Evolutionary conservation across 768 basidiomycete genomes (phyloP).

Genomic region (Auricularia sp.): DNA sequence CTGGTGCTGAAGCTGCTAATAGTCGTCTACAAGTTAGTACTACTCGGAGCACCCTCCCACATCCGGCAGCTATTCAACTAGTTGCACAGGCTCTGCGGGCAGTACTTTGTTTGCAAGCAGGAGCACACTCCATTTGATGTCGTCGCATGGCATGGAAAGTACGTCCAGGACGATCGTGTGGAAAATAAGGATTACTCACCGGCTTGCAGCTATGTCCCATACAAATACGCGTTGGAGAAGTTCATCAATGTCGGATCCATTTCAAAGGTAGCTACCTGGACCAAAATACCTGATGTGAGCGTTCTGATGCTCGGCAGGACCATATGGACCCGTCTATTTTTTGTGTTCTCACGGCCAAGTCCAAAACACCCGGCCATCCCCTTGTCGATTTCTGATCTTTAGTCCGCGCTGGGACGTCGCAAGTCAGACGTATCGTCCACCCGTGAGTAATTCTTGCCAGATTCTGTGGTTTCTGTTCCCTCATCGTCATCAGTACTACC

Average conservation of each 20-base stretch:
- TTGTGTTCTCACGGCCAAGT: conserved; percentile 57
- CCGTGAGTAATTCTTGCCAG: conserved; percentile 26
- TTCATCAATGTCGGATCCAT: conserved; percentile 56
- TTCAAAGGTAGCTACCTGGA: conserved; percentile 22
- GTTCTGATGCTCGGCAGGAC: conserved; percentile 25
- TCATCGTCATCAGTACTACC: conserved; percentile 39
- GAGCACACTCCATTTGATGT: conserved; percentile 65
- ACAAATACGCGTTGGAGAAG: conserved; percentile 57
- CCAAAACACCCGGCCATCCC: conserved; percentile 47
- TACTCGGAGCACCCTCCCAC: background rate
- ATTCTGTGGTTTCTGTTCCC: background rate
- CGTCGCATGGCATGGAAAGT: conserved; percentile 65
- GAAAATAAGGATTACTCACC: background rate
- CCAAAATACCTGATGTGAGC: background rate
- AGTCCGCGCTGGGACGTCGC: conserved; percentile 58
- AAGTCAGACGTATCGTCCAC: conserved; percentile 47
- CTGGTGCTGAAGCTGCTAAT: too few relatives aligned
- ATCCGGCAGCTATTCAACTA: background rate
- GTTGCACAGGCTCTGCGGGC: conserved; percentile 38
- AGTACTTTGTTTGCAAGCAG: conserved; percentile 44
- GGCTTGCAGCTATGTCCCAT: conserved; percentile 45
- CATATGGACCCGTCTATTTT: conserved; percentile 64
- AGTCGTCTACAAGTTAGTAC: conserved; percentile 41
- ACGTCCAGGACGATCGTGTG: conserved; percentile 13
- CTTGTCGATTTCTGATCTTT: conserved; percentile 59